A percentile compares a stretch with the other conserved stretches of the same genome.
phyloP scores from a whole-genome alignment of 2,329 filamentous ascomycete species.

The Metarhizium rileyi region DNA sequence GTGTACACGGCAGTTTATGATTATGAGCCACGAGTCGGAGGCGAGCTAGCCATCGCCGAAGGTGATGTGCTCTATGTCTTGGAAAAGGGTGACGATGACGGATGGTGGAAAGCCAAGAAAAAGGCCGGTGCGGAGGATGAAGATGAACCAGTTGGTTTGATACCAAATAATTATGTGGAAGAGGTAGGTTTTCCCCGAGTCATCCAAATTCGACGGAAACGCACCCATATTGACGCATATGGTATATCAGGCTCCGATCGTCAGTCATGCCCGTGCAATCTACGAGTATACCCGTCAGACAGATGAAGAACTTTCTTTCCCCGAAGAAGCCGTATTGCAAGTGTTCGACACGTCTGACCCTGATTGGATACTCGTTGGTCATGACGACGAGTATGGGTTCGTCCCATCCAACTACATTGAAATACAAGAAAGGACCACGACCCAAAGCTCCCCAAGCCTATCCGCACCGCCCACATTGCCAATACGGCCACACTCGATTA shows the following conservation, averaged over 20 bases:
- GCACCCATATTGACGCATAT: background rate
- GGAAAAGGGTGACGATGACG: conserved; percentile 66
- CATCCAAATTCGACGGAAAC: background rate
- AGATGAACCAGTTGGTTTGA: conserved; percentile 80
- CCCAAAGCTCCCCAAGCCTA: conserved; percentile 28
- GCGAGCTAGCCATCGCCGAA: conserved; percentile 75
- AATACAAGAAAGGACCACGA: conserved; percentile 38
- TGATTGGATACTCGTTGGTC: conserved; percentile 90
- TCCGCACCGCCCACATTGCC: conserved; percentile 34
- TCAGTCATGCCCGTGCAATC: conserved; percentile 73
- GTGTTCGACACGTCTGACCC: conserved; percentile 88
- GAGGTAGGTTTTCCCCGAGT: conserved; percentile 47
- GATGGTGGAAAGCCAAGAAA: conserved; percentile 98
- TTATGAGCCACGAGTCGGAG: conserved; percentile 77
- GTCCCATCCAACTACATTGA: conserved; percentile 96
- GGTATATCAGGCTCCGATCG: conserved; percentile 47
- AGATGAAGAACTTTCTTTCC: conserved; percentile 93
- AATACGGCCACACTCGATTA: conserved; percentile 25
- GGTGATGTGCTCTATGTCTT: conserved; percentile 83
- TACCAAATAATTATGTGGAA: conserved; percentile 93
- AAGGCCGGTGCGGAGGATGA: conserved; percentile 74
- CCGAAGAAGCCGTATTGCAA: conserved; percentile 72
- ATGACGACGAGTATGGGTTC: conserved; percentile 82
- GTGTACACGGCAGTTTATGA: conserved; percentile 89
- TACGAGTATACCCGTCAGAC: conserved; percentile 97